These are phyloP conservation scores for Avena insularis DNA, from an alignment of 176 grass and related monocot genomes.

Conservation along the genomic window DNA sequence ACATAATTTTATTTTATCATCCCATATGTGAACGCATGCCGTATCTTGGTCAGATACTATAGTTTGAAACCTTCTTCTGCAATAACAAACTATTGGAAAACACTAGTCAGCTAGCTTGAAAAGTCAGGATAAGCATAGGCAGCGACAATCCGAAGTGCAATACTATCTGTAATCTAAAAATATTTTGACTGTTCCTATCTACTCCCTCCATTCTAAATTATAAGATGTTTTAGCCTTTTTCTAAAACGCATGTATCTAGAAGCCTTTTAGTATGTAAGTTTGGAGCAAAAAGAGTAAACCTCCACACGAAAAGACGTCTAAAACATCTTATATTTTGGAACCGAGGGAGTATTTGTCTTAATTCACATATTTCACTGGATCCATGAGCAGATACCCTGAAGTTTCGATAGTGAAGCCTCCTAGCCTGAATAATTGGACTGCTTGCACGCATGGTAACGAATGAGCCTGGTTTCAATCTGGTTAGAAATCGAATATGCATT, in stretches of 20 bases:
- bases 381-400: background rate
- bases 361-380: background rate
- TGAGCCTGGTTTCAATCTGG: background rate
- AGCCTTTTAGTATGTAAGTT: too few species aligned
- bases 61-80: background rate
- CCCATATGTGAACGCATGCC: background rate
- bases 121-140: background rate
- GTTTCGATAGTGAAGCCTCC: background rate
- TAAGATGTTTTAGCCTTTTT: too few species aligned
- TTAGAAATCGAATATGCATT: background rate
- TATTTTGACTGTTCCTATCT: background rate
- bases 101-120: background rate
- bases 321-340: too few species aligned
- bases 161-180: background rate
- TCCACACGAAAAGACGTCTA: too few species aligned
- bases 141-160: background rate
- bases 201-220: too few species aligned
- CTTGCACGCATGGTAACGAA: background rate
- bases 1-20: background rate
- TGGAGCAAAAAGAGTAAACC: too few species aligned
- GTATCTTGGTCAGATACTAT: background rate
- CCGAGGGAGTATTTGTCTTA: background rate
- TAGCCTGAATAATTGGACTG: background rate
- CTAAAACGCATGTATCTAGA: too few species aligned
- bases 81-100: background rate